These are phyloP conservation scores for Gracilaria caudata DNA, from an alignment of 23 red algal species.

Conservation along the genomic window DNA sequence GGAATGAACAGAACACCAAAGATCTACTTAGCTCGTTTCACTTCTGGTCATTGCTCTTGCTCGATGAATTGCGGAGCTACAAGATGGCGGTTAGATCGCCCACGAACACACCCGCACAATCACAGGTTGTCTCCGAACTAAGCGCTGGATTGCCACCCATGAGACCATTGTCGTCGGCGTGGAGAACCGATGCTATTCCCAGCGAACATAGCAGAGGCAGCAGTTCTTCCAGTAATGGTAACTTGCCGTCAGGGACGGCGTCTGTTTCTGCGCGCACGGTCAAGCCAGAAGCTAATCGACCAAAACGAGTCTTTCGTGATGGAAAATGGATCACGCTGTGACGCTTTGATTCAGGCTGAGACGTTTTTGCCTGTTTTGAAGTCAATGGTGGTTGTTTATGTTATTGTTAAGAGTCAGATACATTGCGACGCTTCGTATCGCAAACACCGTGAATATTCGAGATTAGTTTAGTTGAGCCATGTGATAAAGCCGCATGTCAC, in stretches of 20 bases:
- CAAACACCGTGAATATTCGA: background rate
- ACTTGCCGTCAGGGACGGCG: background rate
- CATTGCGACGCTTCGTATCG: background rate
- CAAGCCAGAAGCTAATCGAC: background rate
- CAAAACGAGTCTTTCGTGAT: conserved; percentile 50
- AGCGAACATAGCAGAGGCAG: background rate
- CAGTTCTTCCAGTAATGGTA: background rate
- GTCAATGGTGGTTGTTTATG: conserved; percentile 14
- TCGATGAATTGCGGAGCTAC: conserved; percentile 67
- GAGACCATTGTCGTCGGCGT: background rate
- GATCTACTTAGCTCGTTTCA: conserved; percentile 64
- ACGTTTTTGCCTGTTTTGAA: background rate
- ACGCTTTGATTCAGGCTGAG: background rate
- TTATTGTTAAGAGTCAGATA: conserved; percentile 30
- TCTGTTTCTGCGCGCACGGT: background rate
- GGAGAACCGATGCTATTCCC: background rate
- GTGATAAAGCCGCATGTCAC: conserved; percentile 2
- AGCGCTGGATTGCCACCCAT: conserved; percentile 14
- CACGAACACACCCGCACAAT: background rate
- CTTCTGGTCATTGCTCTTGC: conserved; percentile 68
- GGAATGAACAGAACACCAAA: conserved; percentile 64
- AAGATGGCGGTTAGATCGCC: conserved; percentile 5
- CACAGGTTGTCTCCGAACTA: background rate
- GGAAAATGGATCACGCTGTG: conserved; percentile 45
- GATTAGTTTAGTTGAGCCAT: background rate